Percentiles rank a stretch among this genome's conserved stretches.
phyloP scores from a whole-genome alignment of 352 stramenopile species.

The Aphanomyces invadans region DNA sequence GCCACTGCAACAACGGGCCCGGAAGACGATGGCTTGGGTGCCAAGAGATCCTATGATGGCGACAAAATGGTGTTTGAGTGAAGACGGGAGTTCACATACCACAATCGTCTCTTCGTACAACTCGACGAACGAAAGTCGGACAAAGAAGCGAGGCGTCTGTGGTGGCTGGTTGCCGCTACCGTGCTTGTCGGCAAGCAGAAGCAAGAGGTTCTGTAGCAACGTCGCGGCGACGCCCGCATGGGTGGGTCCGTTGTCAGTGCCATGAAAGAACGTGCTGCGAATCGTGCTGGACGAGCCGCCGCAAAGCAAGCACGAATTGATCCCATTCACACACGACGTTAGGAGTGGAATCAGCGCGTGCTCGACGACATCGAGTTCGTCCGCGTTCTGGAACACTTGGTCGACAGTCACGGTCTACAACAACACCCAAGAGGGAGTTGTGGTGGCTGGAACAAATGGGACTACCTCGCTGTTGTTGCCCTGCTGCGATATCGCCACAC shows the following conservation, averaged over 20 bases:
- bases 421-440: too few species aligned
- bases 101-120: constrained; percentile 49
- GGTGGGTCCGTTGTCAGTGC: constrained; percentile 6
- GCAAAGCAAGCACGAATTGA: constrained; percentile 41
- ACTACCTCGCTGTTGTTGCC: not conserved
- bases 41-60: constrained; percentile 30
- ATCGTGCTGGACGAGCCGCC: constrained; percentile 35
- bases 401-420: constrained; percentile 23
- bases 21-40: constrained; percentile 5
- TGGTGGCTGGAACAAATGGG: too few species aligned
- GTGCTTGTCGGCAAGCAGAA: constrained; percentile 32
- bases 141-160: constrained; percentile 25
- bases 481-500: not conserved
- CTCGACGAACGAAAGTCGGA: constrained; percentile 44
- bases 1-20: constrained; percentile 8
- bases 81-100: constrained; percentile 22
- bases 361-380: constrained; percentile 39
- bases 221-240: constrained; percentile 30
- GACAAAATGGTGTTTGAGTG: not conserved
- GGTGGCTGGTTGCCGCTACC: constrained; percentile 14
- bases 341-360: constrained; percentile 37
- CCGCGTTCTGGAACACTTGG: constrained; percentile 38
- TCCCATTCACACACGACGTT: constrained; percentile 40
- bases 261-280: constrained; percentile 38
- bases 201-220: constrained; percentile 34